Evolutionary conservation across 2,329 filamentous ascomycete genomes (phyloP), one percentile per base, ranked within the genome.

Genomic region (Shiraia sp.): DNA sequence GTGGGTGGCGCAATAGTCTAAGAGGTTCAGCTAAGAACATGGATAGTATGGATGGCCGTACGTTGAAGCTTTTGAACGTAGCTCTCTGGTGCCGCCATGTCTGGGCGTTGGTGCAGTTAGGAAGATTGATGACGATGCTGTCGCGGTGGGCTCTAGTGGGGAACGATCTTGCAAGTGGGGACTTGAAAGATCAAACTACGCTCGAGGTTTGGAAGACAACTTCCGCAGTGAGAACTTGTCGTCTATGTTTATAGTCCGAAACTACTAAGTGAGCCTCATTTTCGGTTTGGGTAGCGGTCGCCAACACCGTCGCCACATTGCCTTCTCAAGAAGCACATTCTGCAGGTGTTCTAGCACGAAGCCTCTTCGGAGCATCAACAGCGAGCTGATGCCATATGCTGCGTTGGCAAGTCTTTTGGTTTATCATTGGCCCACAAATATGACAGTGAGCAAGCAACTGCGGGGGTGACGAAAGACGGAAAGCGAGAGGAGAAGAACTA

Each of bases 11-110:
- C 65, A 68, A 35, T 61, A 66, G 41, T 60, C 65, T 68, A 32
- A 23, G 24, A 43, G 15, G 17, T 36, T 50, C 49, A 53, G 58
- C 53, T 45, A 17, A 27, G 31, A 17, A 34, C 14, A 24, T 26
- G 27, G 24, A 22, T 31, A 26, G 36, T 22, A 32, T 23, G 13
- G 40, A 35, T 36, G 36, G 42, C 42, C 63, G 45, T 56, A 66
- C 63, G 57, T 45, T 61, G 63, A 31, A 67, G 61, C 45, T 61
- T 64, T 37, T 64, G 57, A 16, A 64, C 43, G 32, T 61, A 67
- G 39, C 56, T 59, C 39, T 66, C 59, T 35, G 57, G 41, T 40
- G 58, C 42, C 31, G 63, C 55, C 63, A 67, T 67, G 44, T 40
- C 49, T 49, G 28, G 34, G 43, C 44, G 49, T 45, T 36, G 45